Conservation (phyloP, 495 filamentous ascomycete genomes). For the Penicillium fimorum region DNA sequence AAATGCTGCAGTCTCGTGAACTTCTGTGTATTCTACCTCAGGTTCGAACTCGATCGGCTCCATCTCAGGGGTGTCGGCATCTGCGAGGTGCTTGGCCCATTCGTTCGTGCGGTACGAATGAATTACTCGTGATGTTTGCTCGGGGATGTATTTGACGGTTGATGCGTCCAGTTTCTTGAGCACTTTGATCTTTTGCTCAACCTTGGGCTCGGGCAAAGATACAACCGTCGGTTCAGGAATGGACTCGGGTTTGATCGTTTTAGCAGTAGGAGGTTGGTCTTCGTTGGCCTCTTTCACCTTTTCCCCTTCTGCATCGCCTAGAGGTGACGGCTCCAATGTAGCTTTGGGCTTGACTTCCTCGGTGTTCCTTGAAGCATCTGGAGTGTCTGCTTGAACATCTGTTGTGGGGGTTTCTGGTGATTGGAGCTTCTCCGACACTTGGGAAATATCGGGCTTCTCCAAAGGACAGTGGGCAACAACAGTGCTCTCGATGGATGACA, state of each 20-base stretch:
- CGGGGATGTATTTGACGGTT: constrained; percentile 40
- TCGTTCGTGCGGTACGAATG: constrained; percentile 89
- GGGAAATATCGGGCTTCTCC: background rate
- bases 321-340: background rate
- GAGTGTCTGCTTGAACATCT: background rate
- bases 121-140: constrained; percentile 63
- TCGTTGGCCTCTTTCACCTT: background rate
- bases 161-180: constrained; percentile 33
- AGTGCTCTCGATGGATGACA: background rate
- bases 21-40: constrained; percentile 17
- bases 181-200: constrained; percentile 22
- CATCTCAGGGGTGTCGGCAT: constrained; percentile 72
- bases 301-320: background rate
- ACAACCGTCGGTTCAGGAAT: background rate
- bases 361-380: background rate
- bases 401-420: background rate
- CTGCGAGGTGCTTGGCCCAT: constrained; percentile 87
- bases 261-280: background rate
- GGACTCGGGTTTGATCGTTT: background rate
- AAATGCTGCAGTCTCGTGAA: constrained; percentile 55
- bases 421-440: background rate
- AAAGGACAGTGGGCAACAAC: background rate
- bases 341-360: background rate
- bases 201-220: background rate
- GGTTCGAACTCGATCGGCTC: constrained; percentile 56